Conservation (phyloP, 768 basidiomycete genomes). For the Termitomyces sp. region DNA sequence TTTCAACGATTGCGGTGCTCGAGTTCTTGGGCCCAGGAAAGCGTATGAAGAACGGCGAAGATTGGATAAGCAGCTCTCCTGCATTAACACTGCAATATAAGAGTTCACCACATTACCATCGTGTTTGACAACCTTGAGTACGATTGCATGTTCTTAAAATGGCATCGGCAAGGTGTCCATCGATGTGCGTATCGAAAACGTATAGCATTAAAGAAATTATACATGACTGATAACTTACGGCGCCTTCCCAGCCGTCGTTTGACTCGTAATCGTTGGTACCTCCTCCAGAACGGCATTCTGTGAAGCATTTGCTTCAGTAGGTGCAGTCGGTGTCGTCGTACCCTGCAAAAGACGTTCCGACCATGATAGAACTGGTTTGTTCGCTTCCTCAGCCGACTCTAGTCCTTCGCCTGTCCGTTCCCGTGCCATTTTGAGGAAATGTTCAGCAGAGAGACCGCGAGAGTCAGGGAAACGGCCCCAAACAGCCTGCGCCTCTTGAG, state of each 20-base stretch:
- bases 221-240: conserved; percentile 1
- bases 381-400: not conserved
- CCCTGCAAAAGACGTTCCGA: not conserved
- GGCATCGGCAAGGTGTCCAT: not conserved
- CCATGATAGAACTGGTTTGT: conserved; percentile 6
- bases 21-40: not conserved
- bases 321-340: not conserved
- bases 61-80: not conserved
- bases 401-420: conserved; percentile 10
- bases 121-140: not conserved
- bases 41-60: not conserved
- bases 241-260: conserved; percentile 2
- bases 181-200: not conserved
- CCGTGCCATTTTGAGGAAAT: conserved; percentile 36
- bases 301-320: not conserved
- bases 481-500: conserved; percentile 26
- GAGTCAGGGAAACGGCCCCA: conserved; percentile 33
- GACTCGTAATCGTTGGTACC: not conserved
- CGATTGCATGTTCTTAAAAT: not conserved
- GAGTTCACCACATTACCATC: not conserved
- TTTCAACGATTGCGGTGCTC: not conserved
- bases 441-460: conserved; percentile 36
- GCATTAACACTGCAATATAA: not conserved
- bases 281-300: conserved; percentile 2
- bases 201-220: not conserved